Percentiles rank a stretch among this genome's conserved stretches.
Conservation (phyloP, 345 rosid species). For the Citrus sinensis region DVS_A1.0 CM039169.1:26936501-26937000, state of each 20-base stretch:
- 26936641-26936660: background rate
- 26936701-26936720: background rate
- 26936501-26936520: background rate
- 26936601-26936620: background rate
- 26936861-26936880: background rate
- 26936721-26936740: background rate
- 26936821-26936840: background rate
- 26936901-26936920: background rate
- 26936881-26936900: background rate
- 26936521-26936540: background rate
- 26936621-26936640: background rate
- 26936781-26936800: background rate
- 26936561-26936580: background rate
- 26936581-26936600: background rate
- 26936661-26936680: background rate
- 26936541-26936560: background rate
- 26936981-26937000: background rate
- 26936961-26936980: background rate
- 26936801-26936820: background rate
- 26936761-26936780: background rate
- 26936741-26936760: background rate
- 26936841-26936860: background rate
- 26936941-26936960: background rate
- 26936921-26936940: background rate
- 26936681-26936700: background rate